Conservation (phyloP, 2,329 filamentous ascomycete species). For the Malbranchea cinnamomea region DNA sequence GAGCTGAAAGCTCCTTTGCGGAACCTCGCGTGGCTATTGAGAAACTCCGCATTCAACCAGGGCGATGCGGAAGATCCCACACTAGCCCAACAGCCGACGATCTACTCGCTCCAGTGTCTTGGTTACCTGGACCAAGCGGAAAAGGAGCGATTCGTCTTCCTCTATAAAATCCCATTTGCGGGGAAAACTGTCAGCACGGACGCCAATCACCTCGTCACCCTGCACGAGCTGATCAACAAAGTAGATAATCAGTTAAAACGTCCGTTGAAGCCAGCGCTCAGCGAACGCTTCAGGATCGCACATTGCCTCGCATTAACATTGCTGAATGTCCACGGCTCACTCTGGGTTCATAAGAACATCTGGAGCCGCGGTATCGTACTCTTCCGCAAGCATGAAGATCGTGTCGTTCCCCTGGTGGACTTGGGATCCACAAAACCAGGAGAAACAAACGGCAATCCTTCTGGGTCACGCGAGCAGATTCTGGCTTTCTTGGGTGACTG, state of each 20-base stretch:
- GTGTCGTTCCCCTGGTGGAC: background rate
- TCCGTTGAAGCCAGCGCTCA: slow-evolving; percentile 11
- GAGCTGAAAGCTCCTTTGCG: slow-evolving; percentile 15
- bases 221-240: slow-evolving; percentile 13
- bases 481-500: slow-evolving; percentile 16
- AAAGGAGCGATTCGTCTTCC: slow-evolving; percentile 14
- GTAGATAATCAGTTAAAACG: slow-evolving; percentile 10
- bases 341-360: slow-evolving; percentile 18
- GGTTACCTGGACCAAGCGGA: slow-evolving; percentile 15
- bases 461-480: slow-evolving; percentile 1
- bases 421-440: slow-evolving; percentile 1
- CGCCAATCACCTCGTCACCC: slow-evolving; percentile 7
- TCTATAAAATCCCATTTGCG: slow-evolving; percentile 13
- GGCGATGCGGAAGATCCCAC: slow-evolving; percentile 1
- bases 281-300: slow-evolving; percentile 15
- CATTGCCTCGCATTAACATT: slow-evolving; percentile 15
- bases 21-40: slow-evolving; percentile 16
- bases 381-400: slow-evolving; percentile 8
- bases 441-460: background rate
- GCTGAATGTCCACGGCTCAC: slow-evolving; percentile 15
- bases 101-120: slow-evolving; percentile 17
- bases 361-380: slow-evolving; percentile 18
- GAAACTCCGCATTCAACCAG: slow-evolving; percentile 14
- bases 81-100: slow-evolving; percentile 13
- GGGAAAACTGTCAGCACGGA: slow-evolving; percentile 1